These are phyloP conservation scores for Senecio squalidus DNA, from an alignment of 140 eudicot genomes.

Conservation along the genomic window DNA sequence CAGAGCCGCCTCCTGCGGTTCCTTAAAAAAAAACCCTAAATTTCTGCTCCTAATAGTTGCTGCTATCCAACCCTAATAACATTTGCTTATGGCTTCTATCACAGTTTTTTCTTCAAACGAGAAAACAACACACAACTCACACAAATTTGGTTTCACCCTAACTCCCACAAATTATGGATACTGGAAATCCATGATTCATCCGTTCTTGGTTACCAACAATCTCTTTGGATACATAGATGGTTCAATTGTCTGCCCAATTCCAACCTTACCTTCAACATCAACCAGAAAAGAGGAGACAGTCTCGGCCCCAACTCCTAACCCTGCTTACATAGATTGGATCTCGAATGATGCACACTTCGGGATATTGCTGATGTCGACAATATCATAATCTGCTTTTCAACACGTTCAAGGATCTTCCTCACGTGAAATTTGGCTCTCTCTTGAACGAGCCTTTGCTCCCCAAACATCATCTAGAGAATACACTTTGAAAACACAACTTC, in stretches of 20 bases:
- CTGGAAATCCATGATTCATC: not conserved
- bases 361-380: not conserved
- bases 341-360: not conserved
- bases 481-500: no score
- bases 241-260: not conserved
- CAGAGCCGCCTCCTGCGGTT: no score
- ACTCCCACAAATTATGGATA: not conserved
- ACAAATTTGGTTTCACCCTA: not conserved
- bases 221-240: not conserved
- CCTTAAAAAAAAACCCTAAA: no score
- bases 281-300: not conserved
- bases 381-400: not conserved
- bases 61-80: no score
- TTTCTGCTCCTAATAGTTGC: no score
- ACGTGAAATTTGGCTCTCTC: not conserved
- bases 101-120: no score
- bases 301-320: not conserved
- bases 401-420: not conserved
- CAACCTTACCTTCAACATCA: not conserved
- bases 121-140: not conserved
- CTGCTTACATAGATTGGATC: not conserved
- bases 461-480: not conserved
- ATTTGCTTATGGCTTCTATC: no score
- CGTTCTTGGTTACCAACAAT: not conserved
- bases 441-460: not conserved